These are phyloP conservation scores for Ananas comosus DNA, from an alignment of 176 grass and related monocot species.

Conservation along the genomic window DNA sequence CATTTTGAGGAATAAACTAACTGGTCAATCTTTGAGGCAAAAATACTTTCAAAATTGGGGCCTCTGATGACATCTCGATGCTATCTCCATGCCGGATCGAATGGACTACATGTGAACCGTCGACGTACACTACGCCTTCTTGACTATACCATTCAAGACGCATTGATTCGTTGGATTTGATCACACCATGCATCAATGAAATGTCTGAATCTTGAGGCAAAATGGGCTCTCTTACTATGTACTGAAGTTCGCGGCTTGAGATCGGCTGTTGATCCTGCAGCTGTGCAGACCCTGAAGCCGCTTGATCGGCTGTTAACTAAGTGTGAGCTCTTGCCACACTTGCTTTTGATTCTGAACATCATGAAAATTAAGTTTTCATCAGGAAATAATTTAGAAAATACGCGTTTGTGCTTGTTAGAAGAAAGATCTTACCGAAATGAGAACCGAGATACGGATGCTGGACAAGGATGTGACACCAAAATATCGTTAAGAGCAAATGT, in stretches of 20 bases:
- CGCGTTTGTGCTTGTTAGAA: not conserved
- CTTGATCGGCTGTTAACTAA: constrained; percentile 83
- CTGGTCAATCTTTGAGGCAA: constrained; percentile 46
- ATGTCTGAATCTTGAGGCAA: constrained; percentile 30
- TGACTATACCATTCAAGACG: constrained; percentile 60
- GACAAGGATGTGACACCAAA: constrained; percentile 80
- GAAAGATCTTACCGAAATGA: constrained; percentile 68
- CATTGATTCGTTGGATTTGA: constrained; percentile 46
- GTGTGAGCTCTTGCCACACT: constrained; percentile 27
- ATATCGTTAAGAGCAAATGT: constrained; percentile 88
- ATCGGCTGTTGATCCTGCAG: constrained; percentile 88
- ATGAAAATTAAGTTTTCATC: not conserved
- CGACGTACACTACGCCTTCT: constrained; percentile 70
- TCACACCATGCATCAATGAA: constrained; percentile 54
- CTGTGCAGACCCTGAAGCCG: constrained; percentile 70
- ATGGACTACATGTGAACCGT: constrained; percentile 67
- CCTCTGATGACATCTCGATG: constrained; percentile 58
- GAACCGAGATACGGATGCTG: constrained; percentile 86
- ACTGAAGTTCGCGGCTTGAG: constrained; percentile 65
- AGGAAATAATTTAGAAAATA: not conserved
- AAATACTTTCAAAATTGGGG: constrained; percentile 69
- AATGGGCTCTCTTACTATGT: constrained; percentile 93
- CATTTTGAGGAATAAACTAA: constrained; percentile 1
- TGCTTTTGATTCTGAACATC: constrained; percentile 45
- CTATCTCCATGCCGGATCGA: constrained; percentile 68